A percentile compares a stretch with the other conserved stretches of the same genome.
Evolutionary conservation across 176 grass and related monocot genomes (phyloP).

Genomic region (Ampelocalamus luodianensis): DNA sequence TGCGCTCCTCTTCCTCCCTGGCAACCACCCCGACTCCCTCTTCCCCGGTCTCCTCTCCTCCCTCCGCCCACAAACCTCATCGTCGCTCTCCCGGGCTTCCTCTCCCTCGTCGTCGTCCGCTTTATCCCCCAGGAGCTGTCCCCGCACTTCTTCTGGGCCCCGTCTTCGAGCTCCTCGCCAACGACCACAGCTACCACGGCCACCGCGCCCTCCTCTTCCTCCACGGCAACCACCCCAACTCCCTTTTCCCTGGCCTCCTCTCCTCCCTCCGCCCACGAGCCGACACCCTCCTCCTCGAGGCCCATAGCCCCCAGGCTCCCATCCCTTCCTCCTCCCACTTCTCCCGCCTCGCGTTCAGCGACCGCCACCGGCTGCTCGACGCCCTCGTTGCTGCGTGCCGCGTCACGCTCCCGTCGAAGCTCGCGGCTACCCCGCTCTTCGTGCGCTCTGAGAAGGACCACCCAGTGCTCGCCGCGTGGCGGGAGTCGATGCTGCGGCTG

Average conservation of each 20-base stretch:
- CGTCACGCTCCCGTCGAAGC: conserved; percentile 60
- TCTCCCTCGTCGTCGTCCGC: conserved; percentile 75
- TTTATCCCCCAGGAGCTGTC: conserved; percentile 81
- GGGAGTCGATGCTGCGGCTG: conserved; percentile 51
- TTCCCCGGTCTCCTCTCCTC: too few relatives aligned
- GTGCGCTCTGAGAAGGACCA: conserved; percentile 53
- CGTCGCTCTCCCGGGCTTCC: conserved; percentile 67
- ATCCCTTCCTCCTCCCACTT: conserved; percentile 18
- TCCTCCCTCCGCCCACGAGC: conserved; percentile 47
- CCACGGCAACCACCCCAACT: conserved; percentile 53
- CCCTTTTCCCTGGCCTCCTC: conserved; percentile 61
- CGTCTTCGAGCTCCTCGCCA: conserved; percentile 83
- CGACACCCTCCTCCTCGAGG: too few relatives aligned
- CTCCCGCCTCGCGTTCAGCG: conserved; percentile 45
- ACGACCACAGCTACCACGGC: conserved; percentile 47
- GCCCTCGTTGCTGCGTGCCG: conserved; percentile 29
- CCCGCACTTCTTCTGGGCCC: conserved; percentile 71
- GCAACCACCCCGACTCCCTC: too few relatives aligned
- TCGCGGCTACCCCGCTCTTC: conserved; percentile 65
- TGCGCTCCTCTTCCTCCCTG: too few relatives aligned
- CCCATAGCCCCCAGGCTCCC: conserved; percentile 15
- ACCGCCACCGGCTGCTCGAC: conserved; percentile 46
- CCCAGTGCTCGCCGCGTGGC: conserved; percentile 55
- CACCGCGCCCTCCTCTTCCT: conserved; percentile 69
- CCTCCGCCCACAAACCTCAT: conserved; percentile 27